These are phyloP conservation scores for Monosporozyma aerobia DNA, from an alignment of 805 yeast genomes.

Conservation along the genomic window DNA sequence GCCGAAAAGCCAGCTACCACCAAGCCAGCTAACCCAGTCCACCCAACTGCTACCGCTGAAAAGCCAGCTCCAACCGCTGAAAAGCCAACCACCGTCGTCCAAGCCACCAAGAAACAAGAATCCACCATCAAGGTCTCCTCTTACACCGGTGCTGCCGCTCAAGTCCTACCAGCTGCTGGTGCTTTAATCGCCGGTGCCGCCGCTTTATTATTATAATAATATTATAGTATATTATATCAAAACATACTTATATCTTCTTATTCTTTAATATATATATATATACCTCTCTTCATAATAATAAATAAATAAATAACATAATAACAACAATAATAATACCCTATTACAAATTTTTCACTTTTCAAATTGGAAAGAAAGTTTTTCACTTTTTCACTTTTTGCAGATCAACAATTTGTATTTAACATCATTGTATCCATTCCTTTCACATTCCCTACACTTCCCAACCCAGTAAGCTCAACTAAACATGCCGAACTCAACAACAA, in stretches of 20 bases:
- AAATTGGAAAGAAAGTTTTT: no score
- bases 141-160: constrained; percentile 38
- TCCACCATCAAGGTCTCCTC: constrained; percentile 18
- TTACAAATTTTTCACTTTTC: no score
- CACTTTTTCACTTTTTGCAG: no score
- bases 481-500: no score
- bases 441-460: no score
- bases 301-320: background rate
- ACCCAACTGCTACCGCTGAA: no score
- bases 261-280: background rate
- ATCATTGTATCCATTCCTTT: no score
- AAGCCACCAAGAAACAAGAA: constrained; percentile 10
- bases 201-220: constrained; percentile 38
- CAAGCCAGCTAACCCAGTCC: constrained; percentile 17
- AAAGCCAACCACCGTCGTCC: constrained; percentile 13
- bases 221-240: no score
- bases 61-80: constrained; percentile 24
- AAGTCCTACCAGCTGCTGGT: constrained; percentile 40
- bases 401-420: no score
- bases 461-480: no score
- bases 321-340: no score
- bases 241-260: background rate
- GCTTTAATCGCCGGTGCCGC: constrained; percentile 42
- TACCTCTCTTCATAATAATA: background rate
- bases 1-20: constrained; percentile 12